These are phyloP conservation scores for Fomitopsis betulina DNA, from an alignment of 1,284 basidiomycete genomes.

Conservation along the genomic window DNA sequence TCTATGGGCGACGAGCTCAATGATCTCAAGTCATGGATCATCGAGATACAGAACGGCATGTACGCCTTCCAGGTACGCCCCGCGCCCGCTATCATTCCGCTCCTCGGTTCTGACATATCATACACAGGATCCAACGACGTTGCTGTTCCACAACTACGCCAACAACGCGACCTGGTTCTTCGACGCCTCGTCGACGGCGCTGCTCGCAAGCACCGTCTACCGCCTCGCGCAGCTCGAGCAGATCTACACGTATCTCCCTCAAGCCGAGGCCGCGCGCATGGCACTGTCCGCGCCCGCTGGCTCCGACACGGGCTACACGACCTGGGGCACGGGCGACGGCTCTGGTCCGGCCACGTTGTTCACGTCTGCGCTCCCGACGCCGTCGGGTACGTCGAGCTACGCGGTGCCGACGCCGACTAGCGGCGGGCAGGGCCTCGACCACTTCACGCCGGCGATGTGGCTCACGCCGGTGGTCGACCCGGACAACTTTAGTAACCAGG, in stretches of 20 bases:
- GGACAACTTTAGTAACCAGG: constrained; percentile 32
- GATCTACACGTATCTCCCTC: constrained; percentile 44
- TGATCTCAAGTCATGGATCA: constrained; percentile 64
- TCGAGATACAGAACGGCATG: constrained; percentile 72
- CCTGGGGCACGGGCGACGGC: constrained; percentile 5
- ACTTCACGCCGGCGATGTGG: constrained; percentile 52
- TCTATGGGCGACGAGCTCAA: constrained; percentile 48
- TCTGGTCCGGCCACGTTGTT: constrained; percentile 2
- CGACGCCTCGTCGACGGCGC: constrained; percentile 71
- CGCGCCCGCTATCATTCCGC: not conserved
- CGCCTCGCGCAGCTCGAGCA: constrained; percentile 52
- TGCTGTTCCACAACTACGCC: constrained; percentile 59
- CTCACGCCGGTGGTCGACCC: constrained; percentile 53
- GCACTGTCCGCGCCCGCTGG: constrained; percentile 36
- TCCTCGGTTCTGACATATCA: not conserved
- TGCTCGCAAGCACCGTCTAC: constrained; percentile 78
- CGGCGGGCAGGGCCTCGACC: constrained; percentile 26
- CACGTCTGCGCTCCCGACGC: constrained; percentile 10
- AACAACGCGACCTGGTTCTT: constrained; percentile 59
- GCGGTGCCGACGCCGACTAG: constrained; percentile 5
- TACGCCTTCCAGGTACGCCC: constrained; percentile 46
- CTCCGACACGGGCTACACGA: constrained; percentile 3
- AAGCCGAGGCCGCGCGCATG: constrained; percentile 53
- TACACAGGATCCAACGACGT: not conserved
- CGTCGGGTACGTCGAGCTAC: not conserved